Evolutionary conservation across 768 basidiomycete species (phyloP), one percentile per base, ranked within the genome.

Genomic region (Tylopilus vinaceipallidus): DNA sequence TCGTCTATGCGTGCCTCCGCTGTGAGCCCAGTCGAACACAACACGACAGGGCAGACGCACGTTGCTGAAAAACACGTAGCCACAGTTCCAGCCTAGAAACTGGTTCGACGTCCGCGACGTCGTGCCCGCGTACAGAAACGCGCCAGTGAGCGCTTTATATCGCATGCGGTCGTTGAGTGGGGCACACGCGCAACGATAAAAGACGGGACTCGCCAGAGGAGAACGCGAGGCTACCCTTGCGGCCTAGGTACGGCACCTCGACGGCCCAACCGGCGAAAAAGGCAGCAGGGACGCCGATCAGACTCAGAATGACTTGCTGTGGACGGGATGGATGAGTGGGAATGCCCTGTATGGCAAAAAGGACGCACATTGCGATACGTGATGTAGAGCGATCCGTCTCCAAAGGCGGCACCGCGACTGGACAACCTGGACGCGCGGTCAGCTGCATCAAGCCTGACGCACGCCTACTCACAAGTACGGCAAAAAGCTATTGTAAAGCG

Each of bases 71-170:
- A 85, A 84, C n/a, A 71, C 75, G 54, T 86, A 87, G 9, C 78
- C 86, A 60, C 86, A 91, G 66, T 90, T 89, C 88, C 88, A 91
- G 40, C 82, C 88, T 22, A 91, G 73, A 35, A 90, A 74, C 23
- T 79, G 74, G 52, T 83, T 74, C 8, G 83, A 86, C 50, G 77
- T 82, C 57, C 80, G 76, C 26, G 88, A 78, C n/a, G 87, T 89
- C 38, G 88, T 90, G 27, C 79, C 83, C 54, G 76, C 82, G 59
- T 86, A 84, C 39, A 92, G 76, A 71, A 90, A 90, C 12, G 74
- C 75, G 14, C 87, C 88, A 11, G 88, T 90, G 59, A 89, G 74
- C 63, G 76, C 81, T 84, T 69, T 62, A 62, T 75, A 74, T 65
- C 69, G 71, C 71, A 60, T 42, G 67, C 52, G 63, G 70, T 75